Base-by-base conservation (phyloP, 441 rosid species). In the Metrosideros polymorpha region DNA sequence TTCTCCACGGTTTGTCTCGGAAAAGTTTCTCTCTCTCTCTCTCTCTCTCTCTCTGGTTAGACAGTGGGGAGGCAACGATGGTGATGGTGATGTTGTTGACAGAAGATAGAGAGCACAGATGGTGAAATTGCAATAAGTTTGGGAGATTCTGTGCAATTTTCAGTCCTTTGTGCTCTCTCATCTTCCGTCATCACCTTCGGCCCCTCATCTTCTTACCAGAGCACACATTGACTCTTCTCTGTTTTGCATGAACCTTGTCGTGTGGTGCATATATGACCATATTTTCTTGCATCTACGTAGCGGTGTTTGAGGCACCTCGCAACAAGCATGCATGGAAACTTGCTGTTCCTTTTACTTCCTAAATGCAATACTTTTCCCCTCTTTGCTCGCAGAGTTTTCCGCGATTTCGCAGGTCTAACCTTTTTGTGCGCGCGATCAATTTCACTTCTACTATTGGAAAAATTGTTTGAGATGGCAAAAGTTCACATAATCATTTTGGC, bases 71-170 rank as follows among this genome's bases (percentile, higher is more conserved):
- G 86, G 86, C 51, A 77, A n/a, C n/a, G n/a, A n/a, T n/a, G n/a
- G 13, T 25, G 27, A 29, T 47, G 86, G 59, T 66, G 86, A 49
- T 63, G 86, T 55, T 85, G 86, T 35, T 50, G 86, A 63, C 86
- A 85, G 86, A 85, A 85, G 82, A 85, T 85, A 85, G 86, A 85
- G 86, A 85, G 86, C 86, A 85, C 82, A 85, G 86, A 85, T 50
- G 82, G 42, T 66, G 82, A 85, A 85, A 66, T 66, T 63, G 86
- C 86, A 85, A 35, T 66, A 66, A 19, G 3, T 66, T 49, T 5
- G 15, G 79, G 45, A 66, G 51, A 50, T n/a, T 45, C 57, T 29
- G 47, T 32, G 82, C 86, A 66, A 66, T 66, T 85, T 77, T 85
- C 86, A 52, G 30, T 63, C 86, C 76, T 85, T 63, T 18, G 86